Evolutionary conservation across 2,329 filamentous ascomycete genomes (phyloP), one percentile per base, ranked within the genome.

Genomic region (Ophiostoma australiae): DNA sequence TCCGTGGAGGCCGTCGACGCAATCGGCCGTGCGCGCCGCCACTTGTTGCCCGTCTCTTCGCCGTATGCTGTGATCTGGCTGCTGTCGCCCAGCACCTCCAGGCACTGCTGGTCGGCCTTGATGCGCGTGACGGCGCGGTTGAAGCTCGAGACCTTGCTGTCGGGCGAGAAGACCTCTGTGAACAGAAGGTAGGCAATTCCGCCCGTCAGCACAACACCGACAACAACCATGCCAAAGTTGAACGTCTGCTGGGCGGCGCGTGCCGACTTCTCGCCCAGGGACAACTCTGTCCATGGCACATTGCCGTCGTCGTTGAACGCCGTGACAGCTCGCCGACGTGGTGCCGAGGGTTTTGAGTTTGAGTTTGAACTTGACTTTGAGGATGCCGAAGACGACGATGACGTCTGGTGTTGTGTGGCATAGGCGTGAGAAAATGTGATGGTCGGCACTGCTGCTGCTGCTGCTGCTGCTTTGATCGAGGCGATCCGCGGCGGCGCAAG

Each of bases 241-340:
- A 97, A 90, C 20, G 90, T 91, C 80, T 97, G 94, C 80, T 97
- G 94, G 0, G 92, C 94, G 10, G 93, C 91, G 55, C 94, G 87
- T 33, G 90, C 91, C 2, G 89, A 89, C 80, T 97, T 97, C 79
- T 97, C 94, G 67, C 82, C 82, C 0, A 81, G 82, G 0, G 90
- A 93, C 2, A 98, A 85, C 70, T 95, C 85, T 3, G 83, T 85
- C 94, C 94, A 98, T 4, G 89, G 87, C 1, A 97, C 89, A 74
- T 86, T 85, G 8, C 94, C 94, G 77, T 93, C 91, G 76, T 97
- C 94, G 76, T 93, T 95, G 76, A 94, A 89, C 0, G 94, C 87
- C 0, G 93, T 97, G 35, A 97, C 89, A 55, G 89, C 85, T 76
- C 86, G 89, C 70, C 92, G 86, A 74, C 84, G 86, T 35, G 88